Evolutionary conservation across 345 rosid species (phyloP), one percentile per base, ranked within the genome.

Genomic region (Erodium maritimum): DNA sequence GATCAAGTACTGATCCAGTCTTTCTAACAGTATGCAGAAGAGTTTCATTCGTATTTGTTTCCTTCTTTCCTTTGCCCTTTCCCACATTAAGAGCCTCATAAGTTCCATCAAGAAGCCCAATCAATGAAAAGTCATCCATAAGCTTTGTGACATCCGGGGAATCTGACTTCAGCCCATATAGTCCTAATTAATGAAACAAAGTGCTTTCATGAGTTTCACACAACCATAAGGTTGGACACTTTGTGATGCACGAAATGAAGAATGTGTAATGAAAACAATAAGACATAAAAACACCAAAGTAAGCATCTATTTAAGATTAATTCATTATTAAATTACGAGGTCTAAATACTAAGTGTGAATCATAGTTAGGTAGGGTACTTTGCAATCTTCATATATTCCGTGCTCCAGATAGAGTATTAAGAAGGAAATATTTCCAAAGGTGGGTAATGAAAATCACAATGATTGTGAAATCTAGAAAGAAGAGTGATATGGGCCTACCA

Each of bases 151-250:
- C 66, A 61, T 89, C 99, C 25, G 68, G 66, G 61, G 77, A 64
- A 64, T 80, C 94, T 21, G 90, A 73, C 84, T 89, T 93, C 81
- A 89, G 67, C 61, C 95, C 99, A 77, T 82, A 85, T n/a, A n/a
- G n/a, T 60, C 95, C 99, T 89, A 89, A 29, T n/a, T 11, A 75
- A 58, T 16, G 3, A 42, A 0, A 29, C 9, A 57, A 67, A 24
- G 60, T 46, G 50, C 6, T 62, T 1, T 50, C 22, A 67, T 48
- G 50, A 67, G 52, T 24, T 67, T 48, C 37, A 62, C 25, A 48
- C 59, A 56, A 54, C 16, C 12, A 12, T 11, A 7, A 21, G n/a
- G 24, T 20, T 13, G 5, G 16, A 20, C 8, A 54, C 24, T 11
- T 54, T 17, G 17, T 12, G 9, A 29, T 29, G 37, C 37, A 29